Percentiles rank a stretch among this genome's conserved stretches.
phyloP scores from a whole-genome alignment of 2,329 filamentous ascomycete genomes.

The Aspergillus spinulosporus region DNA sequence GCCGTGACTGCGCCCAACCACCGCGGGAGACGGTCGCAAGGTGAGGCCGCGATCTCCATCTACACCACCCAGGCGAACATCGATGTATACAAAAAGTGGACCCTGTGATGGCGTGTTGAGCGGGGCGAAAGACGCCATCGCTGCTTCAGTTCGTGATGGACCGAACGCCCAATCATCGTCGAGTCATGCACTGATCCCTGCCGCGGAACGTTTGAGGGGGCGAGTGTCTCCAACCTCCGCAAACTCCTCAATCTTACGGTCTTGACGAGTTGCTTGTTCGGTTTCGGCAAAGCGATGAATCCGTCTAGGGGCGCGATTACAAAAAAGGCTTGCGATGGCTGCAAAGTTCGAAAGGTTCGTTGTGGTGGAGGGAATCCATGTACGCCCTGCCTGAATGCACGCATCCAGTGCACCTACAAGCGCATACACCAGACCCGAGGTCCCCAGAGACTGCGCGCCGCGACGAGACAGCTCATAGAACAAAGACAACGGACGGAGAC shows the following conservation, averaged over 20 bases:
- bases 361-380: constrained; percentile 53
- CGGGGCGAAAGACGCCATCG: constrained; percentile 23
- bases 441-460: constrained; percentile 43
- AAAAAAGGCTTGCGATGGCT: constrained; percentile 53
- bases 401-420: constrained; percentile 55
- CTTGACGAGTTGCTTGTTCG: neutral
- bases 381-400: constrained; percentile 46
- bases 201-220: neutral
- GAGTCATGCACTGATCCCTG: neutral
- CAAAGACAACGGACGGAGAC: constrained; percentile 19
- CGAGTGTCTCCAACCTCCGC: constrained; percentile 2
- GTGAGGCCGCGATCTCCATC: neutral
- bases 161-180: neutral
- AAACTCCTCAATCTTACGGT: neutral
- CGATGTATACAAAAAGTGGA: constrained; percentile 7
- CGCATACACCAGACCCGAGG: constrained; percentile 48
- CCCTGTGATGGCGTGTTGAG: constrained; percentile 23
- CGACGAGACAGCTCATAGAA: constrained; percentile 26
- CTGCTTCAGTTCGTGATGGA: neutral
- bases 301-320: constrained; percentile 22
- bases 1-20: neutral
- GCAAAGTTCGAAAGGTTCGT: constrained; percentile 56
- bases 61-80: neutral
- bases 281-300: constrained; percentile 7
- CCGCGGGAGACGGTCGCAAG: neutral